Evolutionary conservation across 345 rosid species (phyloP).

Genomic region (Balakata baccata): DNA sequence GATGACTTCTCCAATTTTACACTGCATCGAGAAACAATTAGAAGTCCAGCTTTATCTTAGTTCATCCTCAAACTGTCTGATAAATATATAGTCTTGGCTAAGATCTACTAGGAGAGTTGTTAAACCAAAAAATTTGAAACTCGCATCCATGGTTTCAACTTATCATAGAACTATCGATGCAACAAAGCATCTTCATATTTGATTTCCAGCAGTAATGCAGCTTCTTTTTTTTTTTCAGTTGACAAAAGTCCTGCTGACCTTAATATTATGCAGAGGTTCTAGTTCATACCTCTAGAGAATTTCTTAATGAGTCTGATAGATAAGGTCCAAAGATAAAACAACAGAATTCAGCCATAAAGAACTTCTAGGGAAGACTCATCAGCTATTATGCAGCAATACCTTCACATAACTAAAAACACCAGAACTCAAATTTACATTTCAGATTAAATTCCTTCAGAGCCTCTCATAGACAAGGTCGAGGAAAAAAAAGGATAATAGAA

Average conservation of each 20-base stretch:
- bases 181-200: background rate
- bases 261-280: background rate
- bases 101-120: background rate
- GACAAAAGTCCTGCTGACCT: background rate
- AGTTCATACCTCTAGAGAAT: background rate
- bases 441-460: background rate
- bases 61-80: background rate
- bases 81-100: background rate
- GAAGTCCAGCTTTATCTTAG: background rate
- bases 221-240: background rate
- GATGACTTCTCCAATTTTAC: constrained; percentile 8
- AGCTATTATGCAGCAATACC: background rate
- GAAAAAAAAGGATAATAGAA: background rate
- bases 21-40: constrained; percentile 8
- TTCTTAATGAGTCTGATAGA: background rate
- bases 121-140: background rate
- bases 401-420: background rate
- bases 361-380: background rate
- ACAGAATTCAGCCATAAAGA: background rate
- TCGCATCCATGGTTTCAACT: background rate
- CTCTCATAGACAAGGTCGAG: background rate
- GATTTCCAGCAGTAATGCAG: constrained; percentile 2
- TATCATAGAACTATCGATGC: background rate
- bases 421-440: background rate
- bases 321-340: background rate